Base-by-base conservation (phyloP, 2,329 filamentous ascomycete species). In the Achaetomium macrosporum region DNA sequence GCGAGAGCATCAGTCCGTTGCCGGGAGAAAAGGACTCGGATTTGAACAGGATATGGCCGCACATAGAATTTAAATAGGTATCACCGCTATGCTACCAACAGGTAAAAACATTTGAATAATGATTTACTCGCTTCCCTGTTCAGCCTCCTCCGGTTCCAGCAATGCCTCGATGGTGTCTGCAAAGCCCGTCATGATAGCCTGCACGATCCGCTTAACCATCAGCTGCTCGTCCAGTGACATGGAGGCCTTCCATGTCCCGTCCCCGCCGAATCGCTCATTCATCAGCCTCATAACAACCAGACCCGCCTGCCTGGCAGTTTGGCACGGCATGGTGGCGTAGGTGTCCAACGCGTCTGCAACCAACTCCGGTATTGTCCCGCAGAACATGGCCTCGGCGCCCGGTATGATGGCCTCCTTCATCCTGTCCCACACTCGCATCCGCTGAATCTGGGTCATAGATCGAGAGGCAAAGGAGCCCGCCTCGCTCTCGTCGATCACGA, bases 131-230 rank as follows among this genome's bases (percentile, higher is more conserved):
- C 45, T 20, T 3, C 39, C 29, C 1, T 25, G 15, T 6, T 47
- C 46, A 2, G 16, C 12, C 33, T 44, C 47, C 19, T 51, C 44
- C 13, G 43, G 50, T 15, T 56, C 54, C 11, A 47, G 46, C 33
- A 58, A 43, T 9, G 57, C 63, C 35, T 58, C 39, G 10, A 63
- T 50, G 1, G 62, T 53, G 8, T 56, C 51, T 11, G 25, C 41
- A 35, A 65, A 63, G 4, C 63, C 63, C 19, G 48, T 50, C 9
- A 59, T 53, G 36, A 64, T 60, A 13, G 60, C 59, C 9, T 54
- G 43, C 20, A 52, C 50, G 25, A 64, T 65, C 3, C 58, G 54
- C 17, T 56, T 48, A 13, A 60, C 57, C 39, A 64, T 55, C 2
- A 57, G 39, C 15, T 54, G 40, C 42, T 52, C 52, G 3, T 62